These are phyloP conservation scores for Jimgerdemannia flammicorona DNA, from an alignment of 192 early-diverging fungal species.

Conservation along the genomic window DNA sequence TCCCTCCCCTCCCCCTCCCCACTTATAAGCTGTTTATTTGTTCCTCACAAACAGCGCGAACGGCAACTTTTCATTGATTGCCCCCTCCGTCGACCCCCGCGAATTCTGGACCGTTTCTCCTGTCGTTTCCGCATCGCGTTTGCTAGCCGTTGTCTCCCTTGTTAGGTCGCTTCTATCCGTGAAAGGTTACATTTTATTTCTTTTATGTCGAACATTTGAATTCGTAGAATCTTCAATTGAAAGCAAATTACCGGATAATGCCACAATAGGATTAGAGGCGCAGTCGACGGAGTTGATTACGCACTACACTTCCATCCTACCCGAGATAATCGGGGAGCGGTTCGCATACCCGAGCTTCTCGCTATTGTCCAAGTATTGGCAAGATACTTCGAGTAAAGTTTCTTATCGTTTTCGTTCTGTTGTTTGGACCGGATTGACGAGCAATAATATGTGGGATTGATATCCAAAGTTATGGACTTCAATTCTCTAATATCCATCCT, in stretches of 20 bases:
- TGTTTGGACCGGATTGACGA: too few relatives aligned
- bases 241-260: neutral
- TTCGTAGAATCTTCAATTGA: neutral
- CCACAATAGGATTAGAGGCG: constrained; percentile 38
- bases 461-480: neutral
- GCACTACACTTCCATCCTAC: constrained; percentile 47
- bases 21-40: neutral
- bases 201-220: too few relatives aligned
- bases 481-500: neutral
- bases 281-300: constrained; percentile 36
- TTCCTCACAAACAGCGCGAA: constrained; percentile 41
- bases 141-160: constrained; percentile 63
- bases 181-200: constrained; percentile 28
- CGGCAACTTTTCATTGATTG: constrained; percentile 60
- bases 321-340: constrained; percentile 37
- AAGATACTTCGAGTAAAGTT: constrained; percentile 66
- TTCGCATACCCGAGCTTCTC: constrained; percentile 65
- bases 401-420: neutral
- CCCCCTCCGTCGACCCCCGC: constrained; percentile 33
- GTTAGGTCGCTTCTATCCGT: constrained; percentile 42
- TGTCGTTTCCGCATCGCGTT: constrained; percentile 57
- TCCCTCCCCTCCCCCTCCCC: too few relatives aligned
- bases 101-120: constrained; percentile 59
- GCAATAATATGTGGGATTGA: too few relatives aligned
- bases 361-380: constrained; percentile 77